These are phyloP conservation scores for Coelastrella sp. DNA, from an alignment of 139 green algal genomes.

Conservation along the genomic window DNA sequence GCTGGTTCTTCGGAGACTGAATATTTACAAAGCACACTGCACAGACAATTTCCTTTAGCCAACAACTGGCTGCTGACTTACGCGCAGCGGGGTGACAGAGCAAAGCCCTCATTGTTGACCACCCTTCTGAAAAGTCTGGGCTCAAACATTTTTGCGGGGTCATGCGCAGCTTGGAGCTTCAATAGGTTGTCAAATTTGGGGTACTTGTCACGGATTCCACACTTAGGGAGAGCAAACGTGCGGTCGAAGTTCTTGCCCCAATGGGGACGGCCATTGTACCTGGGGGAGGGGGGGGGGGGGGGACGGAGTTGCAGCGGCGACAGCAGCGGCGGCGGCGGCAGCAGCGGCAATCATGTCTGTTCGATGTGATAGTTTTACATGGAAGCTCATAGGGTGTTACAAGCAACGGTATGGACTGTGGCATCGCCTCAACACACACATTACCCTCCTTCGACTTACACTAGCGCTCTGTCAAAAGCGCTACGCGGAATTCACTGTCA, in stretches of 20 bases:
- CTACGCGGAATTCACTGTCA: no score
- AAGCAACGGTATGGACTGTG: no score
- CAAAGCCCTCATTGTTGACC: not conserved
- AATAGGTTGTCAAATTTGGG: conserved; percentile 41
- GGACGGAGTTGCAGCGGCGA: not conserved
- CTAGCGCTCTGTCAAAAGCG: no score
- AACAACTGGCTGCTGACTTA: not conserved
- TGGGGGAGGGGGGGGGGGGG: not conserved
- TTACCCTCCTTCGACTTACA: no score
- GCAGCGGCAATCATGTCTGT: no score
- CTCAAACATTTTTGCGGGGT: conserved; percentile 43
- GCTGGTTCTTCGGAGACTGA: not conserved
- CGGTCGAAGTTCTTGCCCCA: conserved; percentile 49
- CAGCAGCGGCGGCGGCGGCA: not conserved
- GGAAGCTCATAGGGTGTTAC: no score
- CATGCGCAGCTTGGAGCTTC: conserved; percentile 7
- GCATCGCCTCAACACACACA: no score
- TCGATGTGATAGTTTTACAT: no score
- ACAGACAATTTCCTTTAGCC: not conserved
- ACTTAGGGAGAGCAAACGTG: conserved; percentile 44
- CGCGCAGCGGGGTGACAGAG: conserved; percentile 7
- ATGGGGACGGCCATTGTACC: conserved; percentile 14
- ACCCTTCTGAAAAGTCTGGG: conserved; percentile 28
- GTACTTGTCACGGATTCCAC: conserved; percentile 34
- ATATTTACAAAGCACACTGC: not conserved